Evolutionary conservation across 495 filamentous ascomycete species (phyloP), one percentile per base, ranked within the genome.

Genomic region (Neurospora sublineolata): DNA sequence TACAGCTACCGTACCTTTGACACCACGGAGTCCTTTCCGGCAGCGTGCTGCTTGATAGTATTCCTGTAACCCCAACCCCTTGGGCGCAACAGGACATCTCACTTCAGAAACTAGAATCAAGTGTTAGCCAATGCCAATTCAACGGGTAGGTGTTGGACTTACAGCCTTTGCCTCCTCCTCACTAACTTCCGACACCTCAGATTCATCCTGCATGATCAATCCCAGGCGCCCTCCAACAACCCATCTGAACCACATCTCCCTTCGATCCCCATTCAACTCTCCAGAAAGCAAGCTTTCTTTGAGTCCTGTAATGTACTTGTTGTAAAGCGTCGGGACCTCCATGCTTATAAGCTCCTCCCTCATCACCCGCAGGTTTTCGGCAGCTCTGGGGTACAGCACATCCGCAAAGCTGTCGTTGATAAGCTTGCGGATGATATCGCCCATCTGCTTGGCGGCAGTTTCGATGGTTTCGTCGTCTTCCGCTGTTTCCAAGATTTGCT

Each of bases 271-370:
- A 70, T 89, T 89, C n/a, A 97, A 79, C 76, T 93, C 87, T 16
- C 89, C 92, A 0, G 80, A 83, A 37, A 93, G 75, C 3, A 98
- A 75, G 67, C 89, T 89, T 71, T 83, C 81, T 82, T 97, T 98
- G 67, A 99, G 78, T 27, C 84, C 82, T 37, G 75, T 83, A 52
- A 97, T 37, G 71, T 94, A 88, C 4, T 88, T 86, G 81, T 98
- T 97, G 78, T 92, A 99, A 38, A 91, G 73, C 2, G 73, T 84
- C 2, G 93, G 92, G 80, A 91, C 87, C 76, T 97, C 96, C 60
- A 91, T 85, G 4, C 89, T 88, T 0, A 89, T 84, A 73, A 96
- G 82, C 77, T 93, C 91, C 40, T 93, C 89, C 38, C 94, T 85
- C 84, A 97, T 87, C 2, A 92, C 91, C 3, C 89, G 83, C 5